Conservation (phyloP, 2,329 filamentous ascomycete species). For the Aschersonia sp. region DNA sequence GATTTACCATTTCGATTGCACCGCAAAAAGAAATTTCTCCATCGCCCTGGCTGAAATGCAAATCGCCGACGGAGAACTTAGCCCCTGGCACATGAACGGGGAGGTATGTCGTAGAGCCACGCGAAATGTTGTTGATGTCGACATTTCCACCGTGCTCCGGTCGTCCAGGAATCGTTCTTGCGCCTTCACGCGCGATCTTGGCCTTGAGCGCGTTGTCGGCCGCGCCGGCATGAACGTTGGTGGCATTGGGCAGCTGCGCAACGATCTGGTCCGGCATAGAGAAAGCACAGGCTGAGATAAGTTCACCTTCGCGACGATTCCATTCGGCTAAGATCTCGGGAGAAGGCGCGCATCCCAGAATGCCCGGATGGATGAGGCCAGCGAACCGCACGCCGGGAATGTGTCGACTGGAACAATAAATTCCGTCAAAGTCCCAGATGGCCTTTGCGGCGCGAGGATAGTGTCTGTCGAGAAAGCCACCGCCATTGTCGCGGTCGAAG, state of each 20-base stretch:
- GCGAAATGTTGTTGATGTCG: constrained; percentile 76
- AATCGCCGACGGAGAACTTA: constrained; percentile 80
- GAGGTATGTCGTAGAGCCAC: constrained; percentile 71
- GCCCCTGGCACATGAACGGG: constrained; percentile 78
- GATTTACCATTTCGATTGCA: constrained; percentile 66
- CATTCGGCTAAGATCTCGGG: constrained; percentile 63
- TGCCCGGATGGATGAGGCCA: constrained; percentile 82
- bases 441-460: constrained; percentile 66
- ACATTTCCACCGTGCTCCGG: constrained; percentile 86
- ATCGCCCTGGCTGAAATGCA: constrained; percentile 74
- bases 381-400: constrained; percentile 79
- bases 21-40: constrained; percentile 83
- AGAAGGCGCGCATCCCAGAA: constrained; percentile 78
- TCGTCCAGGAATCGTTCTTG: constrained; percentile 69
- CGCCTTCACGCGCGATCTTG: constrained; percentile 64
- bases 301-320: constrained; percentile 70
- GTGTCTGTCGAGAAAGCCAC: constrained; percentile 76
- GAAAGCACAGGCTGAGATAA: constrained; percentile 45
- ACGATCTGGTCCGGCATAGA: constrained; percentile 54
- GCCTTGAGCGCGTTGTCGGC: constrained; percentile 43
- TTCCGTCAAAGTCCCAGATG: constrained; percentile 43
- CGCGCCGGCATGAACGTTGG: constrained; percentile 59
- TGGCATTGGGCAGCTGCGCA: constrained; percentile 59
- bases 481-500: constrained; percentile 69
- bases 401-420: constrained; percentile 69